These are phyloP conservation scores for Backusella parvicylindrica DNA, from an alignment of 192 early-diverging fungal species.

Conservation along the genomic window DNA sequence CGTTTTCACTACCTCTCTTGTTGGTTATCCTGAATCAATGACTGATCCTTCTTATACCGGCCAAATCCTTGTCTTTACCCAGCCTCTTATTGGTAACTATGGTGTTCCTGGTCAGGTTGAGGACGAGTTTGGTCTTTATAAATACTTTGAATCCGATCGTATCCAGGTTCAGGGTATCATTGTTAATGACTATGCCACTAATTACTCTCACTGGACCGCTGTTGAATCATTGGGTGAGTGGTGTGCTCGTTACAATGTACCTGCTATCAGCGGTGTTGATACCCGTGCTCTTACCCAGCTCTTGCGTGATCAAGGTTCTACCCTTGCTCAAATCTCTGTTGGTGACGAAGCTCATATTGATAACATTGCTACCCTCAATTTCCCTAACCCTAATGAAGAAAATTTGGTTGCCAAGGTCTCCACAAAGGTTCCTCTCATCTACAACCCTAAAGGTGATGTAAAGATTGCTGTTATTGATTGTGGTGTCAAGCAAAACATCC, in stretches of 20 bases:
- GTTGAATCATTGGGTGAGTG: slow-evolving; percentile 86
- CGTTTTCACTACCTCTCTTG: slow-evolving; percentile 92
- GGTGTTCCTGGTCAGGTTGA: slow-evolving; percentile 76
- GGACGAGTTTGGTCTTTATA: slow-evolving; percentile 79
- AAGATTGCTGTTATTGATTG: slow-evolving; percentile 86
- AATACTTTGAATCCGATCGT: slow-evolving; percentile 82
- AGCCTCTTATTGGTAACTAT: slow-evolving; percentile 95
- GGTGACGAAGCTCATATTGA: slow-evolving; percentile 47
- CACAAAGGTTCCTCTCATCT: slow-evolving; percentile 60
- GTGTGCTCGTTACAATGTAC: slow-evolving; percentile 80
- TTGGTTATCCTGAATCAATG: slow-evolving; percentile 97
- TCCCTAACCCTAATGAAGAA: slow-evolving; percentile 68
- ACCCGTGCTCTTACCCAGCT: slow-evolving; percentile 87
- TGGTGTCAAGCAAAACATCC: slow-evolving; percentile 92
- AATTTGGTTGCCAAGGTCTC: slow-evolving; percentile 83
- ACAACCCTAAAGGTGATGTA: slow-evolving; percentile 76
- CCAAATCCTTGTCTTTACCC: slow-evolving; percentile 96
- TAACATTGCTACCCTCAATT: slow-evolving; percentile 33
- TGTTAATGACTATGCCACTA: slow-evolving; percentile 86
- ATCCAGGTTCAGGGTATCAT: slow-evolving; percentile 88
- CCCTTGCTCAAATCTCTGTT: slow-evolving; percentile 72
- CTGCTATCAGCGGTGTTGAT: slow-evolving; percentile 89
- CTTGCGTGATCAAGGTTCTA: slow-evolving; percentile 83
- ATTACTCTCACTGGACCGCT: slow-evolving; percentile 94
- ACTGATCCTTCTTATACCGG: slow-evolving; percentile 96